Evolutionary conservation across 129 eudicot genomes (phyloP), one percentile per base, ranked within the genome.

Genomic region (Logfia minima): DNA sequence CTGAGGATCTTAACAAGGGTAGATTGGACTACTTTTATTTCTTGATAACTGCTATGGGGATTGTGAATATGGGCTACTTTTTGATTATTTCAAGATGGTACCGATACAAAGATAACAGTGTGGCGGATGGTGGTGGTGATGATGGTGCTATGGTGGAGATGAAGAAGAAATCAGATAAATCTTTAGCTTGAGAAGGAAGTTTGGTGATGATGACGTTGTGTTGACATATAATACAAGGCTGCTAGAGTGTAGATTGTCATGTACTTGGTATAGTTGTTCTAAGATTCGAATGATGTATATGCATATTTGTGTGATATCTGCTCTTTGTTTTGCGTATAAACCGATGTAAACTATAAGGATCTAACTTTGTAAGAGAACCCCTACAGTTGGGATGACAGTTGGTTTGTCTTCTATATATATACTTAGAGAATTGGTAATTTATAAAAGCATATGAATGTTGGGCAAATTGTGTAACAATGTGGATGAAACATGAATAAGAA

Each of bases 1-100:
- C 97, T 1, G 96, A 92, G 81, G 90, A 92, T 82, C 85, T 87
- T 21, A 92, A 92, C 61, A 80, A 86, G 87, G 97, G 97, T 37
- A 89, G 84, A 71, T 72, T 92, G 85, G 97, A 89, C 53, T 84
- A 89, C 28, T 92, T 85, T 56, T 92, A 92, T 69, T 92, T 80
- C 85, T 43, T 92, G 60, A 70, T 87, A 28, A 75, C 89, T 14
- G 86, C 74, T 10, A 61, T 89, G 66, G 88, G 88, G 59, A 13
- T 68, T 7, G 11, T 86, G 43, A 92, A 92, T 77, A 70, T 83
- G n/a, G 73, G 66, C 39, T 87, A 81, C 81, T 92, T 92, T 76
- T 26, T 92, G 4, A 19, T 72, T 21, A 77, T 85, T 81, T 82
- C 96, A 31, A 78, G 59, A 75, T 92, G 96, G 97, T 92, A 89